Evolutionary conservation across 1,284 basidiomycete species (phyloP), one percentile per base, ranked within the genome.

Genomic region (Fomitopsis betulina): DNA sequence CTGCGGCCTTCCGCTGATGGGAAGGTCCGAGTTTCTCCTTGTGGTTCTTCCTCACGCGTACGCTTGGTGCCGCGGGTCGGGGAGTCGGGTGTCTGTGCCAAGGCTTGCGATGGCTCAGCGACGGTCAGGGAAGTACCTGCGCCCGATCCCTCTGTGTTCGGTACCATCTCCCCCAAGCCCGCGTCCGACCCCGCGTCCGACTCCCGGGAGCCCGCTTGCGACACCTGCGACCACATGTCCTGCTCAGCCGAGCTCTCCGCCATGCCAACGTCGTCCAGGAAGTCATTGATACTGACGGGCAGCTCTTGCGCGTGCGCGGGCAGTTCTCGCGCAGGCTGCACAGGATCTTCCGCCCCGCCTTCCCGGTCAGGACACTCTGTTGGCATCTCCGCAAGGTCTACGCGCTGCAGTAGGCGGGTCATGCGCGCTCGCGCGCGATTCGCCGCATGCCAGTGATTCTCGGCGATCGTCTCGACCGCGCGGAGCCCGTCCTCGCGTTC

Each of bases 351-450:
- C 6, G 49, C 27, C 15, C 55, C 55, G 55, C 55, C 55, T 23
- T 56, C 55, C 55, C 55, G 50, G 45, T 56, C 45, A 4, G 42
- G 27, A 25, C 21, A 42, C 42, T 32, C 43, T 27, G 43, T 23
- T 43, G 27, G 35, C 19, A 4, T 9, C 3, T 6, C 2, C 10
- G 54, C 49, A 17, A 19, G 23, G 21, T 9, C 15, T 6, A 51
- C 49, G 4, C 8, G 12, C 25, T 8, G 9, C 17, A 51, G n/a
- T 19, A 51, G 4, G n/a, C 21, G 32, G n/a, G 8, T 5, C 17
- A 51, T 4, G 32, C 49, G 49, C 49, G 21, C 9, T 7, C 27
- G 2, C 2, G 5, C 9, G 30, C 2, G 23, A 17, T 37, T 12
- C 32, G 30, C 21, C 49, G 32, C 49, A 8, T 10, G n/a, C 27